Percentiles rank a stretch among this genome's conserved stretches.
phyloP scores from a whole-genome alignment of 768 basidiomycete genomes.

The Antrodiella citrinella region DNA sequence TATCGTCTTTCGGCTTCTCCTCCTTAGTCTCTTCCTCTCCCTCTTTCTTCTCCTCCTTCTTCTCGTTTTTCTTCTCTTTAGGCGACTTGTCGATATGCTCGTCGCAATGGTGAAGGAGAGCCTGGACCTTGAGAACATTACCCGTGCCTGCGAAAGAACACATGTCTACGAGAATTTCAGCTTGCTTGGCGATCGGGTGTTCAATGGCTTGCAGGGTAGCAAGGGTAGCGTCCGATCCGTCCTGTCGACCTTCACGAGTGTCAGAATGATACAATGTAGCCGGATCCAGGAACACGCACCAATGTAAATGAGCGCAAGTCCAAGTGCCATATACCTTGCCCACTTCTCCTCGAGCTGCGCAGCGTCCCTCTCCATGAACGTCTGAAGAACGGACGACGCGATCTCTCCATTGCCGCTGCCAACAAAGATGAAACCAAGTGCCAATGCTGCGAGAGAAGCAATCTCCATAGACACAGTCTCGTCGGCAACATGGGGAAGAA shows the following conservation, averaged over 20 bases:
- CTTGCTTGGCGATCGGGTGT: conserved; percentile 85
- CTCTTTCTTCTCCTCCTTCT: conserved; percentile 49
- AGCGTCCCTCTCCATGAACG: conserved; percentile 78
- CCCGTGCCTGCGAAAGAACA: conserved; percentile 94
- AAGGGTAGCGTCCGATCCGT: conserved; percentile 87
- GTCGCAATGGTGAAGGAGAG: conserved; percentile 87
- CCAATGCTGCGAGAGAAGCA: conserved; percentile 73
- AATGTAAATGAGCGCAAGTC: conserved; percentile 83
- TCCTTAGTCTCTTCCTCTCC: conserved; percentile 42
- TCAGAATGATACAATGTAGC: not conserved
- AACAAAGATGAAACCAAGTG: conserved; percentile 92
- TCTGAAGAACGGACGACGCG: conserved; percentile 81
- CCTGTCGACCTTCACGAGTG: conserved; percentile 64
- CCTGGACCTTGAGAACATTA: conserved; percentile 89
- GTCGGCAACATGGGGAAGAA: conserved; percentile 81
- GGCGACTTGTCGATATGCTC: conserved; percentile 67
- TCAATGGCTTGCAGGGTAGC: conserved; percentile 91
- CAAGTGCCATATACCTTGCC: conserved; percentile 85
- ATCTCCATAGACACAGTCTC: conserved; percentile 85
- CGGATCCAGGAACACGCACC: conserved; percentile 52
- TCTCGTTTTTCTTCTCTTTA: conserved; percentile 32
- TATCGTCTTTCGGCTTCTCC: conserved; percentile 52
- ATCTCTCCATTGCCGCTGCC: conserved; percentile 94
- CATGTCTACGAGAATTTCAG: conserved; percentile 86
- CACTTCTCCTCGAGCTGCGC: conserved; percentile 85